Conservation (phyloP, 2,329 filamentous ascomycete species). For the Remersonia thermophila region DNA sequence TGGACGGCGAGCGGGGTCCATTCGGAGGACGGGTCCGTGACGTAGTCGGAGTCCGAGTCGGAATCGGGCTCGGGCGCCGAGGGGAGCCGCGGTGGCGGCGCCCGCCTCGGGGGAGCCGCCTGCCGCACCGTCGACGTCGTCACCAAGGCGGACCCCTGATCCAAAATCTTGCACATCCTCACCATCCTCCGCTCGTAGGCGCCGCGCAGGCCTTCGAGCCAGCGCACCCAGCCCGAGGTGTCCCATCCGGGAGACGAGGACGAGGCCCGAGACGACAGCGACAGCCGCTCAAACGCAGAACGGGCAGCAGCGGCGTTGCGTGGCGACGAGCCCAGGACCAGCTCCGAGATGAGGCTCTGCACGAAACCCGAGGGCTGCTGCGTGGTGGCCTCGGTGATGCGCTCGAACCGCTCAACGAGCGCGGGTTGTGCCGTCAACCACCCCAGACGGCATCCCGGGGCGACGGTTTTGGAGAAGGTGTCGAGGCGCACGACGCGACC, state of each 20-base stretch:
- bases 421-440: constrained; percentile 81
- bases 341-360: constrained; percentile 66
- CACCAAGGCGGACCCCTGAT: constrained; percentile 52
- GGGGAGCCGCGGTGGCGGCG: no score
- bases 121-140: no score
- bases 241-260: constrained; percentile 49
- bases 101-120: no score
- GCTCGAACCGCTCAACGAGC: constrained; percentile 57
- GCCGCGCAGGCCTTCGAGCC: constrained; percentile 74
- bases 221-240: constrained; percentile 76
- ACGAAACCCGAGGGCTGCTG: constrained; percentile 85
- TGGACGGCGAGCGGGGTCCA: constrained; percentile 53
- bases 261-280: constrained; percentile 11
- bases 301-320: no score
- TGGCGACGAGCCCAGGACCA: constrained; percentile 48
- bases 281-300: no score
- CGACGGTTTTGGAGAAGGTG: constrained; percentile 88
- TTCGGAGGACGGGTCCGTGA: constrained; percentile 13
- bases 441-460: constrained; percentile 77
- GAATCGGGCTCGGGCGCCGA: constrained; percentile 28
- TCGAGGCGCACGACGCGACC: constrained; percentile 83
- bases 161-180: constrained; percentile 61
- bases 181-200: constrained; percentile 79
- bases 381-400: constrained; percentile 63
- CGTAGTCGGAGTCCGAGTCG: constrained; percentile 9